Evolutionary conservation across 1,284 basidiomycete genomes (phyloP), one percentile per base, ranked within the genome.

Genomic region (Apiotrichum akiyoshidainum): DNA sequence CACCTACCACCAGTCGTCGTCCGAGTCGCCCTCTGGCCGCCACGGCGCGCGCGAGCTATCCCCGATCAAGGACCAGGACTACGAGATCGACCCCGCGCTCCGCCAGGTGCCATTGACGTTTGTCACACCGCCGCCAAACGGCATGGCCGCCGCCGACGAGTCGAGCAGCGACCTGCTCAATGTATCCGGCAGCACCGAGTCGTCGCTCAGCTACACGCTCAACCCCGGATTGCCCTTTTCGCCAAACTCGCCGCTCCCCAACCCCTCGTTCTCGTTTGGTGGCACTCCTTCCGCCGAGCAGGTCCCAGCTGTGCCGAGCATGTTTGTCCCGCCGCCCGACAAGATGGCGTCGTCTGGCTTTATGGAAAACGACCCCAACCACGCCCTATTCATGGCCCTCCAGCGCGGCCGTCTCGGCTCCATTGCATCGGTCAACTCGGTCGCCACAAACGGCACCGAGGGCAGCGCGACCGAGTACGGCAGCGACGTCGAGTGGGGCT

Each of bases 261-360:
- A 71, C 55, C 74, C 74, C 10, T 45, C 59, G 4, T 75, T 73
- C 64, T 70, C 72, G 11, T 75, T 75, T 56, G 74, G 74, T n/a
- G 60, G 57, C 1, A 52, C 64, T 26, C 52, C 62, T 13, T 45
- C 56, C 2, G 17, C 40, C 1, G 49, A 51, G 17, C 37, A 33
- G 12, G 21, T 52, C 12, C 13, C 35, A 11, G 21, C 39, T 22
- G 26, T 42, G 26, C 49, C 49, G 2, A n/a, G 21, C 22, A 12
- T 49, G 39, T 8, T n/a, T 37, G 42, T 31, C 50, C 37, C 37
- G 12, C 17, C 35, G 12, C 17, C 37, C 48, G 33, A 61, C 54
- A 33, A 47, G 46, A 12, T 33, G 26, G 2, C 6, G 7, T 9
- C 40, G 31, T 44, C 40, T 11, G 52, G 49, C 1, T 41, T 52